Base-by-base conservation (phyloP, 2,329 filamentous ascomycete species). In the Elsinoe necatrix region DNA sequence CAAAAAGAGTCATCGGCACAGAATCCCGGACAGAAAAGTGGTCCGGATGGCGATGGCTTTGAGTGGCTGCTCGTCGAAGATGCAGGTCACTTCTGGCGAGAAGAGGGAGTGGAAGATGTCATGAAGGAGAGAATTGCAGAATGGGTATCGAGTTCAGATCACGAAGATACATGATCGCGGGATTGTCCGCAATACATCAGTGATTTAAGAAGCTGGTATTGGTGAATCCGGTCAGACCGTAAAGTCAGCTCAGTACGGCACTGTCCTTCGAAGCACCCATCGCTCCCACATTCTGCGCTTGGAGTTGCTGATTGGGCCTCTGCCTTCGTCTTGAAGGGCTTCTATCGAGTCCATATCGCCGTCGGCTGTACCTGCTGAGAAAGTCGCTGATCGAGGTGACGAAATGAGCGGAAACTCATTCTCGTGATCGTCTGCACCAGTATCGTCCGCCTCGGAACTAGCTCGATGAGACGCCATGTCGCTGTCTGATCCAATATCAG, bases 231-330 rank as follows among this genome's bases (percentile, higher is more conserved):
- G n/a, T n/a, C n/a, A n/a, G n/a, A n/a, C n/a, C n/a, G 16, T 2
- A 21, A 16, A 20, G 4, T 9, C 16, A 20, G 16, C 20, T 45
- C 41, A 45, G 41, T 25, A 25, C 12, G 45, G 45, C 14, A 18
- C 25, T 21, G 29, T 37, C 59, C 73, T 67, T 47, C 75, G 67
- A 11, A 79, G 63, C 11, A 77, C 75, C 78, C 78, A 81, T 61
- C 73, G 74, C 65, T 81, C 77, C 78, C 78, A 81, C 55, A 73
- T 69, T 62, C 79, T 80, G 54, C 79, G 72, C 62, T 80, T 76
- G 34, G 66, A 63, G 59, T 74, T 18, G 20, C 31, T 73, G n/a
- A 69, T 72, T 3, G 80, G 76, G 37, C 65, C 66, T 2, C 68
- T 58, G 0, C 77, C 77, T 60, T 80, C 72, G 61, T 80, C 78